Base-by-base conservation (phyloP, 1,139 yeast genomes). In the Taphrina flavorubra region DNA sequence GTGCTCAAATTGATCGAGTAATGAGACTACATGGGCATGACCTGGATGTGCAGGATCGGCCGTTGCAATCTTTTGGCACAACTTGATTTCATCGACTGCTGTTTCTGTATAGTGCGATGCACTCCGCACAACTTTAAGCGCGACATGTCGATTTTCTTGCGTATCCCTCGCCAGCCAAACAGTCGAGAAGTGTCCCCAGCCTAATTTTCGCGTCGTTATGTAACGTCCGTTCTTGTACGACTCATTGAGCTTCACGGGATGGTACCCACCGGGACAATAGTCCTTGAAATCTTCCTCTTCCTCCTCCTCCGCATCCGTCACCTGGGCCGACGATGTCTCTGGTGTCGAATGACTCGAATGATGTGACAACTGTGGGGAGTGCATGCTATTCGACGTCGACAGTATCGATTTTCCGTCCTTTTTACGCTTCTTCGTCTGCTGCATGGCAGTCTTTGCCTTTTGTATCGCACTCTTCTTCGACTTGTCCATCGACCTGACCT, bases 131-230 rank as follows among this genome's bases (percentile, higher is more conserved):
- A 91, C 87, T 76, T 91, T 91, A 81, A 91, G 82, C 8, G 97
- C 97, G 47, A 89, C 96, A 75, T 88, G 91, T 61, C 81, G 80
- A 68, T 84, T 81, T 62, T 70, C 68, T 53, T 80, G 79, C 47
- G 81, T 79, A 74, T 89, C 94, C 71, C 81, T 84, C 8, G 95
- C 94, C 37, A 90, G 81, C 97, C 97, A 90, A 44, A 90, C 97
- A 1, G 96, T 90, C 44, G 92, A 86, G 75, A 90, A 90, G 77
- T 90, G 96, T 58, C 97, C 97, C 96, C 96, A 90, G 7, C 97
- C 97, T 5, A 91, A 81, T 77, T 91, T 91, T 70, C 97, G 83
- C 20, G 88, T 86, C 60, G 91, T 79, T 3, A 85, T 82, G 77
- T 91, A 91, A 58, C 84, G 80, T 31, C 85, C 85, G 67, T 87